phyloP scores from a whole-genome alignment of 2,329 filamentous ascomycete genomes.

The Colletotrichum cuscutae region DNA sequence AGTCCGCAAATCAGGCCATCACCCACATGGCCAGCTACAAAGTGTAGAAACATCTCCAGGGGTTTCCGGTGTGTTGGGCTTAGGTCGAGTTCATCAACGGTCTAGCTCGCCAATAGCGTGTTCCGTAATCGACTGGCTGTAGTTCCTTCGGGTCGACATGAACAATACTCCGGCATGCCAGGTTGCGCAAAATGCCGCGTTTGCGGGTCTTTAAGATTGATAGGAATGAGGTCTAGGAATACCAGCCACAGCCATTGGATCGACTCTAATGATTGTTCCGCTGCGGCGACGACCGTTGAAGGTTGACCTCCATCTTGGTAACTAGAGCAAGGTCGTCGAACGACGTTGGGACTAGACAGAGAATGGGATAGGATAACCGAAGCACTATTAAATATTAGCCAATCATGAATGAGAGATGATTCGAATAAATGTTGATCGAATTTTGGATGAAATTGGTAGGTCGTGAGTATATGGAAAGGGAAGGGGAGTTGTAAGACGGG shows the following conservation, averaged over 20 bases:
- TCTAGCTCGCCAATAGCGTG: conserved; percentile 2
- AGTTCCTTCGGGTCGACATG: not conserved
- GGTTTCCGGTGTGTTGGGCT: not conserved
- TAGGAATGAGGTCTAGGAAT: not conserved
- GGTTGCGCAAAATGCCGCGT: not conserved
- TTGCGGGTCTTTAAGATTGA: not conserved
- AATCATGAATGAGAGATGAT: not conserved
- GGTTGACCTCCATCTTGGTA: too few relatives aligned
- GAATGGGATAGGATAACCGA: too few relatives aligned
- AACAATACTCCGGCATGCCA: not conserved
- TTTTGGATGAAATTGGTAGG: not conserved
- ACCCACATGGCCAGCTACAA: not conserved
- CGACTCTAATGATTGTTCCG: too few relatives aligned
- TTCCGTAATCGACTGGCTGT: not conserved
- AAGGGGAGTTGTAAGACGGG: not conserved
- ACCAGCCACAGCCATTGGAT: too few relatives aligned
- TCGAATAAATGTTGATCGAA: not conserved
- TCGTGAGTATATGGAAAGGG: too few relatives aligned
- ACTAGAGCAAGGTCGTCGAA: too few relatives aligned
- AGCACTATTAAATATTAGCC: too few relatives aligned
- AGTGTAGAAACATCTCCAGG: not conserved
- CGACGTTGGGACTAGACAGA: too few relatives aligned
- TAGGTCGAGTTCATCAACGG: not conserved
- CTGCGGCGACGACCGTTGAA: not conserved
- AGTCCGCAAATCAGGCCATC: not conserved